Evolutionary conservation across 2,329 filamentous ascomycete genomes (phyloP).

Genomic region (Hortaea werneckii): DNA sequence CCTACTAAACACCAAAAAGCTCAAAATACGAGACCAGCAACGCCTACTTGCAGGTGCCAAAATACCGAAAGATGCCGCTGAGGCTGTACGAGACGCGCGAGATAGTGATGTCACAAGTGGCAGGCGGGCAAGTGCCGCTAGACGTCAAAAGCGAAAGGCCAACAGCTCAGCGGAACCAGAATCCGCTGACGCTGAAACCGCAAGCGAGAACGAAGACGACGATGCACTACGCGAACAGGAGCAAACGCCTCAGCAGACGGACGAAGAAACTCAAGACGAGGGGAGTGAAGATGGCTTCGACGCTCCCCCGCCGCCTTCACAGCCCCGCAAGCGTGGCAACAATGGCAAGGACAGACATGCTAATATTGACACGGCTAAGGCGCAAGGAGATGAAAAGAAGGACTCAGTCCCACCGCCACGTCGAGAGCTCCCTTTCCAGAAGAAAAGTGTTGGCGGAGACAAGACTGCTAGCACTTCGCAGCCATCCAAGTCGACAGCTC

Average conservation of each 20-base stretch:
- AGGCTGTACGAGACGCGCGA: constrained; percentile 10
- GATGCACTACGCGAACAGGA: constrained; percentile 18
- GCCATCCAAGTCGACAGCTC: not conserved
- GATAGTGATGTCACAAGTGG: not conserved
- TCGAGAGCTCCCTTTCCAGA: constrained; percentile 14
- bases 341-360: constrained; percentile 1
- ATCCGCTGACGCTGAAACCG: constrained; percentile 28
- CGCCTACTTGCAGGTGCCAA: constrained; percentile 49
- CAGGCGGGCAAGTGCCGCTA: constrained; percentile 17
- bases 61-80: constrained; percentile 48
- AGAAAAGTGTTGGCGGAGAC: not conserved
- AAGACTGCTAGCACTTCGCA: not conserved
- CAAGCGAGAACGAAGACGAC: constrained; percentile 35
- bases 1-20: constrained; percentile 68
- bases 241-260: constrained; percentile 14
- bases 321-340: not conserved
- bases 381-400: constrained; percentile 6
- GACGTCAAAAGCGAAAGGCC: constrained; percentile 25
- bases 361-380: not conserved
- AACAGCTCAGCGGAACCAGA: constrained; percentile 30
- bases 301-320: not conserved
- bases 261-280: constrained; percentile 15
- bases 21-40: constrained; percentile 67
- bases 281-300: constrained; percentile 10
- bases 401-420: constrained; percentile 7